Conservation (phyloP, 2,329 filamentous ascomycete species). For the Paecilomyces fulvus region DNA sequence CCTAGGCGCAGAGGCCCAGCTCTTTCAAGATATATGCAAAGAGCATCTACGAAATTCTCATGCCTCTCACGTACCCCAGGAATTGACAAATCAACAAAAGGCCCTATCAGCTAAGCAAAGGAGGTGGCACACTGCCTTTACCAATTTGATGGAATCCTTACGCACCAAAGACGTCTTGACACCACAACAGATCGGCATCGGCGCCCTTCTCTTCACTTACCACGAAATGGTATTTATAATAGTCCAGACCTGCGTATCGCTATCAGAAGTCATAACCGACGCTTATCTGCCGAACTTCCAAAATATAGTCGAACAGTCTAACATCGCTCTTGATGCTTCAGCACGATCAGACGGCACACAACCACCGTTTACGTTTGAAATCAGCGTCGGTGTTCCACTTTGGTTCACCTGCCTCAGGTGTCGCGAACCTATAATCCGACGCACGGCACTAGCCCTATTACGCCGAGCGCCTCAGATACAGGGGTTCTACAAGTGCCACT, state of each 20-base stretch:
- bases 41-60: slow-evolving; percentile 8
- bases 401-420: slow-evolving; percentile 25
- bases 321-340: slow-evolving; percentile 10
- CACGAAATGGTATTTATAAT: slow-evolving; percentile 18
- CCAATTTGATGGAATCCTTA: slow-evolving; percentile 8
- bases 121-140: slow-evolving; percentile 16
- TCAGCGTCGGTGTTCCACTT: slow-evolving; percentile 19
- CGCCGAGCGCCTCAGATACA: slow-evolving; percentile 16
- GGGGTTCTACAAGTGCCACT: slow-evolving; percentile 17
- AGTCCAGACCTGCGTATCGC: slow-evolving; percentile 12
- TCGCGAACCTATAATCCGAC: slow-evolving; percentile 22
- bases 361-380: slow-evolving; percentile 24
- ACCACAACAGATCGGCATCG: slow-evolving; percentile 9
- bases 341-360: slow-evolving; percentile 15
- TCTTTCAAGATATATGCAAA: slow-evolving; percentile 14
- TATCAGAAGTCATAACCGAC: slow-evolving; percentile 14
- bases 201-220: slow-evolving; percentile 15
- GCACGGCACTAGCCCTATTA: slow-evolving; percentile 19
- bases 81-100: slow-evolving; percentile 9
- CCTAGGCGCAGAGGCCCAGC: slow-evolving; percentile 14
- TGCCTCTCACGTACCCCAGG: slow-evolving; percentile 6
- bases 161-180: slow-evolving; percentile 2
- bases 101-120: slow-evolving; percentile 10
- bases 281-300: slow-evolving; percentile 7
- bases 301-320: not conserved